Evolutionary conservation across 2,329 filamentous ascomycete genomes (phyloP).

Genomic region (Zopfia rhizophila): DNA sequence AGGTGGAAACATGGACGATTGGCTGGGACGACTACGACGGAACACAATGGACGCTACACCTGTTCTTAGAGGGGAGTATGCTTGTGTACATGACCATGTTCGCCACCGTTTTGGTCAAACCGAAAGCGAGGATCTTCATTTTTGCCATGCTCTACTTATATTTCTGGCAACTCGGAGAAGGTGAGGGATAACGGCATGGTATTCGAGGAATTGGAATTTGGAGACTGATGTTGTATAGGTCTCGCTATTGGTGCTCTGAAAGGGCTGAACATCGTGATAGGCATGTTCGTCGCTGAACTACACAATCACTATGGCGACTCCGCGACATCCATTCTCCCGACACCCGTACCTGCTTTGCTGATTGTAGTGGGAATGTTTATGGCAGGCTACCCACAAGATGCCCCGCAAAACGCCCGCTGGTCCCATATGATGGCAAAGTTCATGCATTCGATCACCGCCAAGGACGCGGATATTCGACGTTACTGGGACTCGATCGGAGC

Average conservation of each 20-base stretch:
- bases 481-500: slow-evolving; percentile 63
- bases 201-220: not conserved
- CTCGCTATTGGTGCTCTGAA: slow-evolving; percentile 47
- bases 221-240: slow-evolving; percentile 31
- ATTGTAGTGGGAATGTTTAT: slow-evolving; percentile 65
- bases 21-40: slow-evolving; percentile 55
- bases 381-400: slow-evolving; percentile 69
- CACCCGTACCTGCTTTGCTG: slow-evolving; percentile 62
- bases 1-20: slow-evolving; percentile 51
- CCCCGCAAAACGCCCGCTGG: slow-evolving; percentile 65
- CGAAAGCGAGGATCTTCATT: slow-evolving; percentile 48
- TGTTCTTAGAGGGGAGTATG: slow-evolving; percentile 56
- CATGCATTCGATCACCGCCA: slow-evolving; percentile 58
- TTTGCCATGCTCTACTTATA: slow-evolving; percentile 52
- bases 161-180: slow-evolving; percentile 50
- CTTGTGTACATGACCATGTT: slow-evolving; percentile 56
- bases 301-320: slow-evolving; percentile 63
- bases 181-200: slow-evolving; percentile 37
- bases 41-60: slow-evolving; percentile 56
- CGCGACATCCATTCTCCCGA: slow-evolving; percentile 59
- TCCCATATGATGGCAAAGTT: slow-evolving; percentile 58
- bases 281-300: slow-evolving; percentile 70
- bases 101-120: slow-evolving; percentile 51
- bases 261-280: slow-evolving; percentile 69
- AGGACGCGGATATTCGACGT: slow-evolving; percentile 60